These are phyloP conservation scores for Ophiocordyceps australis DNA, from an alignment of 2,329 filamentous ascomycete species.

Conservation along the genomic window DNA sequence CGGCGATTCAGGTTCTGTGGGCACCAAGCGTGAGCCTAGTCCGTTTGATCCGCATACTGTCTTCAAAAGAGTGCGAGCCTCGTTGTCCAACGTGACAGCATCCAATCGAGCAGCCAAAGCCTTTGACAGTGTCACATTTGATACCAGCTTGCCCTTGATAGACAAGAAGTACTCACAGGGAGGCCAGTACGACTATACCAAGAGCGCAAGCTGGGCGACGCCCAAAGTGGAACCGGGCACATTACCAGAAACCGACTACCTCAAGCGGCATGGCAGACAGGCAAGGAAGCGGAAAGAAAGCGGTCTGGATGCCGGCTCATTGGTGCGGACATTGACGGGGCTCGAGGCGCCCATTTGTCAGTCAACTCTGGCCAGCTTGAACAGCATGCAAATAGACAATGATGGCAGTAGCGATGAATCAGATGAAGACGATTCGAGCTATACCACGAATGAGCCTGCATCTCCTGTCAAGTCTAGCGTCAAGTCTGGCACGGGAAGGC, in stretches of 20 bases:
- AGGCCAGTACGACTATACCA: constrained; percentile 30
- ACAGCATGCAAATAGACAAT: constrained; percentile 20
- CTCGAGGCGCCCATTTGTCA: constrained; percentile 8
- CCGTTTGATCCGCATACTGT: constrained; percentile 40
- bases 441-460: constrained; percentile 26
- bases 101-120: constrained; percentile 21
- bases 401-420: constrained; percentile 33
- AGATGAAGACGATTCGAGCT: constrained; percentile 35
- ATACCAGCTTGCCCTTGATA: constrained; percentile 30
- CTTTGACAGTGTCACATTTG: constrained; percentile 36
- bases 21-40: constrained; percentile 32
- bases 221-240: constrained; percentile 11
- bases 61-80: constrained; percentile 36
- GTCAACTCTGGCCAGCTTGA: constrained; percentile 18
- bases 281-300: constrained; percentile 15
- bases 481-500: too few species aligned
- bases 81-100: constrained; percentile 12
- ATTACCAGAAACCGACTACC: constrained; percentile 27
- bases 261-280: constrained; percentile 25
- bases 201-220: constrained; percentile 12
- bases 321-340: constrained; percentile 10
- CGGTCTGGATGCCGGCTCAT: constrained; percentile 5
- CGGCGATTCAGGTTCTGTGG: constrained; percentile 10
- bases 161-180: constrained; percentile 41
- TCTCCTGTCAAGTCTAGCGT: constrained; percentile 30